Evolutionary conservation across 139 green algal species (phyloP).

Genomic region (Chlamydomonas sp.): DNA sequence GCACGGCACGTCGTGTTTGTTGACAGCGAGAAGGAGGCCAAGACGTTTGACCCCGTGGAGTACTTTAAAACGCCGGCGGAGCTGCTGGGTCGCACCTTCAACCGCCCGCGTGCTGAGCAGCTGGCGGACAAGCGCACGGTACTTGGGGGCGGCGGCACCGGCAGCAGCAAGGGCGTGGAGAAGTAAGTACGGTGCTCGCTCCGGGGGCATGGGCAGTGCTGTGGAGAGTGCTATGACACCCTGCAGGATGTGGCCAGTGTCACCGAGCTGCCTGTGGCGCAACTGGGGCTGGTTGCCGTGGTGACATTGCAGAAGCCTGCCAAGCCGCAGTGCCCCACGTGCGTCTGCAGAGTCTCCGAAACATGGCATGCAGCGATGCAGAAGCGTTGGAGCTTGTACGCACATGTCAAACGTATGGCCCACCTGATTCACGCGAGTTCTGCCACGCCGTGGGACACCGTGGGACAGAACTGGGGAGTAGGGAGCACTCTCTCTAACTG

Average conservation of each 20-base stretch:
- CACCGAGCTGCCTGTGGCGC: background rate
- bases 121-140: slow-evolving; percentile 23
- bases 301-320: background rate
- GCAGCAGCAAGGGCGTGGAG: slow-evolving; percentile 23
- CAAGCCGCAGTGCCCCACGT: background rate
- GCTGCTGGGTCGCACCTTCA: slow-evolving; percentile 83
- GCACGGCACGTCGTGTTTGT: slow-evolving; percentile 54
- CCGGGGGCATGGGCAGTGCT: background rate
- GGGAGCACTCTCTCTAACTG: no score
- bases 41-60: slow-evolving; percentile 75
- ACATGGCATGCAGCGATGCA: no score
- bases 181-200: slow-evolving; percentile 32
- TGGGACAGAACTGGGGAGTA: no score
- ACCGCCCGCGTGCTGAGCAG: slow-evolving; percentile 73
- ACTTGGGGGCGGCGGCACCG: background rate
- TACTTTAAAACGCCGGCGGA: slow-evolving; percentile 86
- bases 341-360: background rate
- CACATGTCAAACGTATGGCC: no score
- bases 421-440: no score
- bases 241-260: background rate
- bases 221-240: background rate
- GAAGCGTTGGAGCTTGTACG: no score
- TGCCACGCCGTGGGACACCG: no score
- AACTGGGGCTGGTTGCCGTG: background rate
- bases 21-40: slow-evolving; percentile 46